Base-by-base conservation (phyloP, 169 alveolate genomes). In the Eimeria sp. region DNA sequence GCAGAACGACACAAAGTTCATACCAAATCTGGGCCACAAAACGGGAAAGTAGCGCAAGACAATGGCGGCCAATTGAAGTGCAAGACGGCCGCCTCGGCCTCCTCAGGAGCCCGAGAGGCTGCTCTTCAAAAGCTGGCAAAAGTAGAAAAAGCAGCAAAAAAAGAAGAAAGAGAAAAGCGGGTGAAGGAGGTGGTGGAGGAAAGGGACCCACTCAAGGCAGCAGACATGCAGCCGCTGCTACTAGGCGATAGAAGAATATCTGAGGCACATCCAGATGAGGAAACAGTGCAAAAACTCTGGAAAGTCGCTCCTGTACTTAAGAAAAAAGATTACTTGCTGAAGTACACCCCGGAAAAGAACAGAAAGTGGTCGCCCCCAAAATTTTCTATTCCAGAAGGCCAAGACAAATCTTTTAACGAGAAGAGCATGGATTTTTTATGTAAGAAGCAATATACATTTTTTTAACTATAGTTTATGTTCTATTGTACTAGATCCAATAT, bases 151-250 rank as follows among this genome's bases (percentile, higher is more conserved):
- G 82, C 5, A 72, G 82, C 82, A 72, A 11, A 11, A 72, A 40
- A 3, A 9, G 10, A 72, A 40, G 49, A 40, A 72, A 72, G 49
- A 27, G 5, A 27, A 20, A 27, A 27, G 49, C 49, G 49, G 30
- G 49, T 14, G 16, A 25, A 27, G 49, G 27, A 72, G 51, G 20
- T 30, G 49, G 16, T 25, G 49, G 49, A 30, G 49, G 27, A 40
- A 25, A 72, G 49, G 13, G 30, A 40, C 82, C 82, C 82, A 1
- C 49, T 72, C 13, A 13, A 11, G 25, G 49, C 45, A 10, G 4
- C 82, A 27, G 49, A 72, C 13, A 72, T 72, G 82, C 82, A 72
- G 49, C 82, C 11, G 82, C 82, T 72, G 11, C 49, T 72, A 20
- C 20, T 72, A 40, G 82, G 82, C 0, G 82, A 72, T 11, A 72